A percentile compares a stretch with the other conserved stretches of the same genome.
phyloP scores from a whole-genome alignment of 768 basidiomycete genomes.

The Lactifluus pinguis region DNA sequence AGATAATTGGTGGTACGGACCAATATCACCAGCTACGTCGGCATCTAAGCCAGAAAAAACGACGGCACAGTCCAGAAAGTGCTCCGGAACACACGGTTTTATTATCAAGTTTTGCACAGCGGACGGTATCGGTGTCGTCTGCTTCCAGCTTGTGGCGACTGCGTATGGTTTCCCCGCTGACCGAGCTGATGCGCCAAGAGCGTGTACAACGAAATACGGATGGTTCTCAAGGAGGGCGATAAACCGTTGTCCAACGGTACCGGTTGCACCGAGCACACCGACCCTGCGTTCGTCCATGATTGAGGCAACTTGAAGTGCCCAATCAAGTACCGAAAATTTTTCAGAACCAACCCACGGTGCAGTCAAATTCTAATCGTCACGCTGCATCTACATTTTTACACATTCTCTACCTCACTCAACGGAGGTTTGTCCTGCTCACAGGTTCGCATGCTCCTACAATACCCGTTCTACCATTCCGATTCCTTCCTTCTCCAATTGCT shows the following conservation, averaged over 20 bases:
- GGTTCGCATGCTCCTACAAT: conserved; percentile 31
- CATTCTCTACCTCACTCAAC: neutral
- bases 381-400: neutral
- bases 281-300: conserved; percentile 32
- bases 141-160: conserved; percentile 81
- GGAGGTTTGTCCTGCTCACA: neutral
- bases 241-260: conserved; percentile 95
- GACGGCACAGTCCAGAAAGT: conserved; percentile 73
- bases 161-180: conserved; percentile 80
- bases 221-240: conserved; percentile 80
- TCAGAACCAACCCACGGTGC: too few relatives aligned
- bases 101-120: conserved; percentile 57
- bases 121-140: conserved; percentile 63
- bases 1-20: conserved; percentile 35
- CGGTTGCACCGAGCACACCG: conserved; percentile 81
- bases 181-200: conserved; percentile 79
- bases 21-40: conserved; percentile 92
- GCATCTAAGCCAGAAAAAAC: conserved; percentile 96
- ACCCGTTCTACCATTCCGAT: conserved; percentile 63
- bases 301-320: too few relatives aligned
- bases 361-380: too few relatives aligned
- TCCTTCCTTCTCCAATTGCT: conserved; percentile 62
- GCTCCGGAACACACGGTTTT: conserved; percentile 63
- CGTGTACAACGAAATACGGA: conserved; percentile 83
- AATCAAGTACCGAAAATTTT: too few relatives aligned